These are phyloP conservation scores for Chlorella vulgaris DNA, from an alignment of 139 green algal genomes.

Conservation along the genomic window DNA sequence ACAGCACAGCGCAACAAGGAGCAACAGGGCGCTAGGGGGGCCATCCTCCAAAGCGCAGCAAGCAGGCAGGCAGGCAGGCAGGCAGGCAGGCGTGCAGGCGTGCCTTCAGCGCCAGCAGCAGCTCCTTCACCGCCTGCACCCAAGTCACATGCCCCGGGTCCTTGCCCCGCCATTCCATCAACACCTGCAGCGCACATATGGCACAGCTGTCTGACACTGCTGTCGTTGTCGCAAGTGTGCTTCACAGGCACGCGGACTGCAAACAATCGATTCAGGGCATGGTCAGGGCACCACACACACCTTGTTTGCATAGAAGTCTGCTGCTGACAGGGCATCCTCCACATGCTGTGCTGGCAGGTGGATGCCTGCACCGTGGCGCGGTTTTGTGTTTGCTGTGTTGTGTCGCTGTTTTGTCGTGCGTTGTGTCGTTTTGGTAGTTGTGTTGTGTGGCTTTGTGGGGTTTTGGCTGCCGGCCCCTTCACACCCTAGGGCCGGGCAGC, in stretches of 20 bases:
- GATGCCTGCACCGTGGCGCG: conserved; percentile 61
- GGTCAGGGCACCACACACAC: conserved; percentile 10
- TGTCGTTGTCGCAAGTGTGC: too few species aligned
- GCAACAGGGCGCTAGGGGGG: too few species aligned
- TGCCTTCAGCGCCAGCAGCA: conserved; percentile 53
- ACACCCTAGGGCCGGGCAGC: too few species aligned
- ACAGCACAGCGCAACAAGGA: background rate
- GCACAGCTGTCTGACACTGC: too few species aligned
- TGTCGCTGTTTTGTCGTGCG: too few species aligned
- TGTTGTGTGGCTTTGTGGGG: too few species aligned
- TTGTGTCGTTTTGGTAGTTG: too few species aligned
- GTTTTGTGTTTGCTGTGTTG: background rate
- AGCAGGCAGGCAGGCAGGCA: too few species aligned
- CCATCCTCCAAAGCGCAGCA: too few species aligned
- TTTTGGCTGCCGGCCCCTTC: too few species aligned
- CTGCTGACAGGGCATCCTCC: conserved; percentile 73
- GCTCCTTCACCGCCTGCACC: conserved; percentile 80
- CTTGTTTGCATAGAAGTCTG: conserved; percentile 96
- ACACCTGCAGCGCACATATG: too few species aligned
- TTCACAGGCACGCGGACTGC: too few species aligned
- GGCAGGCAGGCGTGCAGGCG: background rate
- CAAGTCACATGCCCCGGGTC: conserved; percentile 69
- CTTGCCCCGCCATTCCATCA: conserved; percentile 72
- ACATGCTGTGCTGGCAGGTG: conserved; percentile 75
- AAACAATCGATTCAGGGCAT: background rate